Evolutionary conservation across 768 basidiomycete species (phyloP).

Genomic region (Asterophora lycoperdoides): DNA sequence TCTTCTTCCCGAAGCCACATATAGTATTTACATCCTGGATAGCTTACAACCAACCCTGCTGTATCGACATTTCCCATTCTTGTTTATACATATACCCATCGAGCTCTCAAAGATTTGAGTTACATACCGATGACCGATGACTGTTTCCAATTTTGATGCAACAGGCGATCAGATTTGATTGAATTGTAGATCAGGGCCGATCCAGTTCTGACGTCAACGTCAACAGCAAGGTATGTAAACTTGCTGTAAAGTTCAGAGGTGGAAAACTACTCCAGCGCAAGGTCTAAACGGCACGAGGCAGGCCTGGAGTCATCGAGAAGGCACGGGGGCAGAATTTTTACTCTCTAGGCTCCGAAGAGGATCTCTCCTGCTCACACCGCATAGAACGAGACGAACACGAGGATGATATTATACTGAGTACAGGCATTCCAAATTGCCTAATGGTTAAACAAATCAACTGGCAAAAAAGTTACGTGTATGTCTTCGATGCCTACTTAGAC

Average conservation of each 20-base stretch:
- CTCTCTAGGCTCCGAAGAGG: too few species aligned
- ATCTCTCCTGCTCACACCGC: too few species aligned
- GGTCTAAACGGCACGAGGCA: slow-evolving; percentile 6
- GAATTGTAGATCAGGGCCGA: slow-evolving; percentile 22
- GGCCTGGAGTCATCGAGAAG: not conserved
- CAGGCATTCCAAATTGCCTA: slow-evolving; percentile 1
- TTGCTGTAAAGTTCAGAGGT: slow-evolving; percentile 2
- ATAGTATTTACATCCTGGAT: not conserved
- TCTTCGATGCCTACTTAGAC: slow-evolving; percentile 32
- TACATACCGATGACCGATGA: too few species aligned
- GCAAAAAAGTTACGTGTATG: slow-evolving; percentile 5
- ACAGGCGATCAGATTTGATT: slow-evolving; percentile 14
- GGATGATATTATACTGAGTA: slow-evolving; percentile 5
- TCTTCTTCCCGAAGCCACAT: not conserved
- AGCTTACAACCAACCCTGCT: slow-evolving; percentile 3
- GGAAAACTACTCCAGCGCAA: not conserved
- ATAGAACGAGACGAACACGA: not conserved
- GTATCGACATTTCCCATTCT: slow-evolving; percentile 4
- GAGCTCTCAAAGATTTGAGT: slow-evolving; percentile 12
- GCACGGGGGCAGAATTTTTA: not conserved
- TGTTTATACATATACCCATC: slow-evolving; percentile 6
- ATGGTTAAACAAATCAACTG: not conserved
- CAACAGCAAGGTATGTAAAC: slow-evolving; percentile 11
- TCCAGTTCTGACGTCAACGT: slow-evolving; percentile 18
- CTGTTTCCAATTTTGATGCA: slow-evolving; percentile 16